Base-by-base conservation (phyloP, 2,329 filamentous ascomycete genomes). In the Xylaria sp. region DNA sequence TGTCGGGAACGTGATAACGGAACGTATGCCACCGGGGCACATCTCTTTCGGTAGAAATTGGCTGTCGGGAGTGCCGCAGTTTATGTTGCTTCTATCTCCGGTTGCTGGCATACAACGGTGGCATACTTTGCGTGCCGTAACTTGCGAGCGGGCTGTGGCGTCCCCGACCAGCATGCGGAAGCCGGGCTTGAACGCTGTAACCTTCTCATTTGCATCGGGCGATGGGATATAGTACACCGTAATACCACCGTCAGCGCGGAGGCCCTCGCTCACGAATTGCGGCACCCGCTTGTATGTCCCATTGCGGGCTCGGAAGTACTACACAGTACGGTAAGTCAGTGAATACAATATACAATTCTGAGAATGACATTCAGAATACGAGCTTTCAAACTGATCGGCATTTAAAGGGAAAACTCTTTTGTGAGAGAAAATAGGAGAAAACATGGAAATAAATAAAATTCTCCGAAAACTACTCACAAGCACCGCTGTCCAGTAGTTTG, bases 1-100 rank as follows among this genome's bases (percentile, higher is more conserved):
- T 9, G 82, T 83, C 1, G 86, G 86, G 75, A 88, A 88, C 70
- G 84, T 85, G 55, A 88, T 80, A 69, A 87, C 84, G 15, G 83
- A 81, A 39, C 85, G 83, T 18, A 83, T 82, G 63, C 86, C 82
- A 39, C 83, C 77, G 1, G 79, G 79, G 72, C 88, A 89, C 67
- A 84, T 84, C 67, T 80, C 81, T 66, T 82, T 82, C 0, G 87
- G 88, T 31, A 90, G 82, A 6, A 78, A 78, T 31, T 82, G 79
- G 15, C 81, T 84, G 66, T 89, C 84, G 25, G 80, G 78, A 2
- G 77, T 74, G 2, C 76, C 80, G 73, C 81, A 82, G 50, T 76
- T 76, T 31, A 76, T 58, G 70, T 76, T 76, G 57, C 69, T 73
- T 28, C 72, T 72, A 55, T 77, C 75, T 18, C 74, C 74, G 2